A percentile compares a stretch with the other conserved stretches of the same genome.
Evolutionary conservation across 2,329 filamentous ascomycete species (phyloP).

Genomic region (Hypoxylon rubiginosum): DNA sequence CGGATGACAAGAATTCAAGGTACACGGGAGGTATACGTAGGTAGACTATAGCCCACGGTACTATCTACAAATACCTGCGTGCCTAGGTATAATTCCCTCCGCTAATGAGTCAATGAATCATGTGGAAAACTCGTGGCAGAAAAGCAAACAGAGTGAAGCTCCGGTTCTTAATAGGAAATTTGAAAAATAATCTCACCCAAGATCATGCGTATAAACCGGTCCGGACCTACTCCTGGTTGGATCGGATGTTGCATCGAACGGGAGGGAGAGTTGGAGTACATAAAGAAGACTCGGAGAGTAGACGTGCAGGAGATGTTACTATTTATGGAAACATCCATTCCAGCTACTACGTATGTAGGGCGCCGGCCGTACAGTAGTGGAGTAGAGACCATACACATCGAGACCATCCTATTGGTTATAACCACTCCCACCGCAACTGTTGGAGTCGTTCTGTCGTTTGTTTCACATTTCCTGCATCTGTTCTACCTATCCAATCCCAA

Average conservation of each 20-base stretch:
- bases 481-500: constrained; percentile 30
- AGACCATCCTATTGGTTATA: constrained; percentile 26
- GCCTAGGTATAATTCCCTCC: background rate
- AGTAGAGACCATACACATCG: constrained; percentile 13
- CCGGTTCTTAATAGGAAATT: constrained; percentile 1
- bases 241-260: constrained; percentile 43
- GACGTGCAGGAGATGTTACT: constrained; percentile 36
- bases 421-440: constrained; percentile 27
- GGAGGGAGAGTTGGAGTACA: constrained; percentile 32
- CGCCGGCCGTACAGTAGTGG: constrained; percentile 29
- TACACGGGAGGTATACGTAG: background rate
- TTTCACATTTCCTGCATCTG: constrained; percentile 40
- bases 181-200: constrained; percentile 7
- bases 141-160: constrained; percentile 2
- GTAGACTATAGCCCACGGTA: constrained; percentile 7
- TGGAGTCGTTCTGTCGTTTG: constrained; percentile 36
- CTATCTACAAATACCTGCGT: background rate
- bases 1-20: constrained; percentile 7
- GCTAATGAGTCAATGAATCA: background rate
- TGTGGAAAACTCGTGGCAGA: background rate
- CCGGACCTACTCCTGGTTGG: constrained; percentile 36
- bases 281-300: constrained; percentile 18
- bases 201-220: constrained; percentile 20
- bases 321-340: constrained; percentile 36
- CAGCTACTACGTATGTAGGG: constrained; percentile 23